These are phyloP conservation scores for Botryosphaeria dothidea DNA, from an alignment of 2,329 filamentous ascomycete genomes.

Conservation along the genomic window DNA sequence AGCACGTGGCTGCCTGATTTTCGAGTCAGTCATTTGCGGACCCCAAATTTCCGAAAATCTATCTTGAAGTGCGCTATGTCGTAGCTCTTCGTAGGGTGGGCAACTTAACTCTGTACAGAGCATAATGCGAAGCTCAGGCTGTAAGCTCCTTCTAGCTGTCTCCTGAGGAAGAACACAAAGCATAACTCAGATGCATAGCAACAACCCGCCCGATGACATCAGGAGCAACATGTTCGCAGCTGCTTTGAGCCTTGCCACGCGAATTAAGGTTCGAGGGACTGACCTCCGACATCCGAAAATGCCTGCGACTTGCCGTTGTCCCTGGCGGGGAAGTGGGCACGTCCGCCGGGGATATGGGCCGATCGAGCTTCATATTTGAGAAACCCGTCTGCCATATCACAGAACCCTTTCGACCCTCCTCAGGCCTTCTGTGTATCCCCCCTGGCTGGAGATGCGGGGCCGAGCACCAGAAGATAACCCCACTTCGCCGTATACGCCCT, in stretches of 20 bases:
- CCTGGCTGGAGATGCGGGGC: background rate
- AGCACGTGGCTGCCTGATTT: background rate
- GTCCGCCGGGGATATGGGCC: background rate
- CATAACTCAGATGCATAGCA: background rate
- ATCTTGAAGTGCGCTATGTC: background rate
- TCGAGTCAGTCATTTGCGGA: background rate
- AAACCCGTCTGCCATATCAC: background rate
- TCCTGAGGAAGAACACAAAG: background rate
- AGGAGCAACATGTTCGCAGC: background rate
- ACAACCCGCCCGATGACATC: background rate
- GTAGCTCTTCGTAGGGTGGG: background rate
- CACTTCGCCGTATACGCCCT: too few relatives aligned
- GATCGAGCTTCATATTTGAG: background rate
- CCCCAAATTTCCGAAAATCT: background rate
- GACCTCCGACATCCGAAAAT: background rate
- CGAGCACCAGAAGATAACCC: background rate
- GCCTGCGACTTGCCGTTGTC: background rate
- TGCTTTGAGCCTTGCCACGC: background rate
- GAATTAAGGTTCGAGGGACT: background rate
- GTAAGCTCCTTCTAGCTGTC: background rate
- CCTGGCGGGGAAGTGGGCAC: background rate
- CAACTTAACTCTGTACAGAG: background rate
- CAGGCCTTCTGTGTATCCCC: background rate
- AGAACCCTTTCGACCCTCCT: background rate
- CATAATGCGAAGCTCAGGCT: background rate